Evolutionary conservation across 805 yeast genomes (phyloP).

Genomic region (Candida adriatica): DNA sequence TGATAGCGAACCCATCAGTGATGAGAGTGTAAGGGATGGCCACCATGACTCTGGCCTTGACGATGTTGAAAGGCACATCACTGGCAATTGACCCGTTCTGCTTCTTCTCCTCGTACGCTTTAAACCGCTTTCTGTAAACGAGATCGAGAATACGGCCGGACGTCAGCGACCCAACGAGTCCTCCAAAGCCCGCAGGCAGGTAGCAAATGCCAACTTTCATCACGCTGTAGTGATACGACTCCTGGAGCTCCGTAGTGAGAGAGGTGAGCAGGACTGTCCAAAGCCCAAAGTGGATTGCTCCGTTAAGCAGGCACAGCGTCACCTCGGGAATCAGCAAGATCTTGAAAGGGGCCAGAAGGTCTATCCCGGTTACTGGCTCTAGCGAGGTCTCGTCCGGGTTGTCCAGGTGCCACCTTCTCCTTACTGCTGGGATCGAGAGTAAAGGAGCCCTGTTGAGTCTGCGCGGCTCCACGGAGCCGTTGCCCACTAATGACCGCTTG

Average conservation of each 20-base stretch:
- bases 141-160: slow-evolving; percentile 54
- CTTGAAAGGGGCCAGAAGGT: slow-evolving; percentile 33
- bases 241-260: slow-evolving; percentile 46
- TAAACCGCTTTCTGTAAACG: slow-evolving; percentile 26
- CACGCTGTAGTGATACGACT: slow-evolving; percentile 42
- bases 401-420: slow-evolving; percentile 22
- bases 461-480: slow-evolving; percentile 56
- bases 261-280: slow-evolving; percentile 71
- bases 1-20: slow-evolving; percentile 34
- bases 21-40: slow-evolving; percentile 36
- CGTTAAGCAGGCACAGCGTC: slow-evolving; percentile 43
- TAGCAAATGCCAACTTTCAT: slow-evolving; percentile 64
- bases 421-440: slow-evolving; percentile 17
- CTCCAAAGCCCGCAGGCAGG: slow-evolving; percentile 67
- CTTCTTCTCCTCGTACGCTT: slow-evolving; percentile 16
- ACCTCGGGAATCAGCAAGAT: slow-evolving; percentile 40
- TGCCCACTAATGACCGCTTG: slow-evolving; percentile 62
- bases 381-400: slow-evolving; percentile 27
- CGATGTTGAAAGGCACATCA: slow-evolving; percentile 40
- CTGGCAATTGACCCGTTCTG: slow-evolving; percentile 17
- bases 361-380: slow-evolving; percentile 19
- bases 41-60: slow-evolving; percentile 47
- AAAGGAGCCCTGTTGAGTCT: slow-evolving; percentile 40
- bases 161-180: slow-evolving; percentile 50
- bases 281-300: slow-evolving; percentile 55